Base-by-base conservation (phyloP, 2,329 filamentous ascomycete genomes). In the Colletotrichum cuscutae region DNA sequence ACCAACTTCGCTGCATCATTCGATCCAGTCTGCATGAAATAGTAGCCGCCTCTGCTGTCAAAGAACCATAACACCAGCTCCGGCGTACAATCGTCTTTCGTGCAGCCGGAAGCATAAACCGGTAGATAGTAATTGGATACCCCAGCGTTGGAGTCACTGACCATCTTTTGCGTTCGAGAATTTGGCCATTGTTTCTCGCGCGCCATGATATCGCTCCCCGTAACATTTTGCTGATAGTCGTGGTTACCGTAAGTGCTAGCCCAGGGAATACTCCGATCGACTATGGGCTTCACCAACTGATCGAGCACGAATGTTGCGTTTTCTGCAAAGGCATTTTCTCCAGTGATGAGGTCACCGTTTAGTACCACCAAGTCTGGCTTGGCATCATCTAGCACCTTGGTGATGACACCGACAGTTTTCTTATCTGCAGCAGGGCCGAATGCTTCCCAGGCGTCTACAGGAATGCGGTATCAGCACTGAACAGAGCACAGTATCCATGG, bases 161-260 rank as follows among this genome's bases (percentile, higher is more conserved):
- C 82, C 86, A 87, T 87, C 46, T 76, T 79, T 6, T 75, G 71
- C 2, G 85, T 87, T 1, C 80, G 81, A 3, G 82, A 78, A 62
- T 85, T 84, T 2, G 77, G 77, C 77, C 81, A 85, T 4, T 65
- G 73, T 2, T 78, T 78, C 76, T 87, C 86, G 3, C 84, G 82
- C n/a, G 77, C 79, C 3, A 86, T 78, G n/a, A 87, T 84, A 3
- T 77, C 74, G 35, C 78, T 77, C 22, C 86, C 86, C 0, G 87
- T 88, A 9, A 92, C 80, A 74, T 92, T 92, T 77, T 84, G 88
- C 46, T 89, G 82, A 59, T 87, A 86, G 75, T 94, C 92, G 76
- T 94, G 92, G 70, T 94, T 94, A 0, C 92, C 92, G 74, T 94
- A 94, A 0, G 91, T 91, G 0, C 89, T 91, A 2, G 91, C 91